phyloP scores from a whole-genome alignment of 2,329 filamentous ascomycete species.

The Cordyceps fumosorosea region DNA sequence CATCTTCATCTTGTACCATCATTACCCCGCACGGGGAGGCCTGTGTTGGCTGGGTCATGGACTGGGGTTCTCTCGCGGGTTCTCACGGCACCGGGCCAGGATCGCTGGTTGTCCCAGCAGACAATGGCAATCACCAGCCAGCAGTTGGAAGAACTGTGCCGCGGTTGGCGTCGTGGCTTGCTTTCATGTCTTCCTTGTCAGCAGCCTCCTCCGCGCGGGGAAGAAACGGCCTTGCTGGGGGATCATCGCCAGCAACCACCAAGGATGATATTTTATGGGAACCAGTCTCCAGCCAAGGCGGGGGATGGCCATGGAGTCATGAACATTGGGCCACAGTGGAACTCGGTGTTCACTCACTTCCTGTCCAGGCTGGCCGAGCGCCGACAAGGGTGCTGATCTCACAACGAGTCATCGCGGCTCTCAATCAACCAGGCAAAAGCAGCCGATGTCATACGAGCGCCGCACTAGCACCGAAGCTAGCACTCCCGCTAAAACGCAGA shows the following conservation, averaged over 20 bases:
- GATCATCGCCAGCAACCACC: not conserved
- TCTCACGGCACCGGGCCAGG: not conserved
- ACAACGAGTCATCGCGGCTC: not conserved
- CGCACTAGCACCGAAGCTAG: not conserved
- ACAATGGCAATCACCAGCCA: not conserved
- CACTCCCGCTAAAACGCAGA: not conserved
- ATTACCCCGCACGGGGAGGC: not conserved
- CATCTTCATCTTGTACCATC: not conserved
- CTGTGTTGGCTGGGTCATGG: not conserved
- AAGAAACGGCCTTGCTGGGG: not conserved
- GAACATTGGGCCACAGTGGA: not conserved
- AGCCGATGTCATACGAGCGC: constrained; percentile 3
- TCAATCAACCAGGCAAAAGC: not conserved
- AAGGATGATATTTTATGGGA: not conserved
- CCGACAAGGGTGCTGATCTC: not conserved
- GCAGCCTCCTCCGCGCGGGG: not conserved
- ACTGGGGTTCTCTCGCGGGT: not conserved
- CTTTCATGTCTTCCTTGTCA: not conserved
- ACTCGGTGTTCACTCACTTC: not conserved
- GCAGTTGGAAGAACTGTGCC: not conserved
- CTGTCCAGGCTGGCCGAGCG: not conserved
- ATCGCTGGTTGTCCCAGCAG: not conserved
- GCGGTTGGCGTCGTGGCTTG: constrained; percentile 7
- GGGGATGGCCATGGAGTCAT: not conserved
- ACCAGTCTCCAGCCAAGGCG: not conserved